These are phyloP conservation scores for Xylariaceae sp. DNA, from an alignment of 2,329 filamentous ascomycete genomes.

Conservation along the genomic window DNA sequence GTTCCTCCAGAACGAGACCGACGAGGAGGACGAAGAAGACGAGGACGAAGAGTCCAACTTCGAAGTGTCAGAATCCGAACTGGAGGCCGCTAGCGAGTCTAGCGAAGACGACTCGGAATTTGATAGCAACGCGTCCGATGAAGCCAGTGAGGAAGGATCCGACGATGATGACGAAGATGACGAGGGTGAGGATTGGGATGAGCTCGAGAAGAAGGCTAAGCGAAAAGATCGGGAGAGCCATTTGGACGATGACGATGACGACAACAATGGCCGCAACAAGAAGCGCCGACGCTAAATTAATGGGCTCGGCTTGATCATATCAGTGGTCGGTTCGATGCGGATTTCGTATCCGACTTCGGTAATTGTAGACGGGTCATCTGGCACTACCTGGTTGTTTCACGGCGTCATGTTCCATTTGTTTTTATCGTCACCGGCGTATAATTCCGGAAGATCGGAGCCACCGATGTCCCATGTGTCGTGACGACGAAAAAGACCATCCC, in stretches of 20 bases:
- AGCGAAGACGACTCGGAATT: constrained; percentile 86
- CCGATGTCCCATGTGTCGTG: too few species aligned
- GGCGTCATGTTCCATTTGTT: too few species aligned
- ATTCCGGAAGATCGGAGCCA: too few species aligned
- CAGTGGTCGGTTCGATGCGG: background rate
- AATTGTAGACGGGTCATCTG: background rate
- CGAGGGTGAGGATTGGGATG: constrained; percentile 88
- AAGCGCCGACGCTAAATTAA: constrained; percentile 49
- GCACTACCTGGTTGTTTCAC: too few species aligned
- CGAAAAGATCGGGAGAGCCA: constrained; percentile 67
- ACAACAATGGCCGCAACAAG: constrained; percentile 52
- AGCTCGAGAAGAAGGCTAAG: constrained; percentile 84
- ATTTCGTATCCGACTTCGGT: background rate
- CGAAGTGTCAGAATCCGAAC: constrained; percentile 80
- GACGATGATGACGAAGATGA: constrained; percentile 62
- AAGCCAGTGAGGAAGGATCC: constrained; percentile 70
- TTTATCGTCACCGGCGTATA: too few species aligned
- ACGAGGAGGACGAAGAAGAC: constrained; percentile 74
- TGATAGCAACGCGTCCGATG: constrained; percentile 79
- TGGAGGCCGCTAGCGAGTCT: constrained; percentile 73
- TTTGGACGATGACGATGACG: constrained; percentile 72
- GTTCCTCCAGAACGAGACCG: constrained; percentile 82
- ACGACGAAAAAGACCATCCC: too few species aligned
- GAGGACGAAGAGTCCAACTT: constrained; percentile 90
- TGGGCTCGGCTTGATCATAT: background rate